These are phyloP conservation scores for Amanita pseudoporphyria DNA, from an alignment of 768 basidiomycete genomes.

Conservation along the genomic window DNA sequence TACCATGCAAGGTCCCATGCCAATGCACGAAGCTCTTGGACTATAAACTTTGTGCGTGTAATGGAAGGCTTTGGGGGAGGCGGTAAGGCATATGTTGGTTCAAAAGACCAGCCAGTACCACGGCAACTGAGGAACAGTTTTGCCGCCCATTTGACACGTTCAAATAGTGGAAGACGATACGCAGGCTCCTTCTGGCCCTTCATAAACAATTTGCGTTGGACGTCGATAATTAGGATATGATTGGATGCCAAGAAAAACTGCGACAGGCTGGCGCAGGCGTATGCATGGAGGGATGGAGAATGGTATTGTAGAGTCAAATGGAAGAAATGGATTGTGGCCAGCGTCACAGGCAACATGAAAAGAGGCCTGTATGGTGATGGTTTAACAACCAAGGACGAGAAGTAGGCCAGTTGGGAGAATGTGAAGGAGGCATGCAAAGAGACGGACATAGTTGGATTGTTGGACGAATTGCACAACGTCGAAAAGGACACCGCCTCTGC, in stretches of 20 bases:
- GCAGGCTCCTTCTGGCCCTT: conserved; percentile 4
- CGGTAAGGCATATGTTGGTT: conserved; percentile 13
- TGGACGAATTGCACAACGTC: not conserved
- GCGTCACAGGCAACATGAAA: conserved; percentile 8
- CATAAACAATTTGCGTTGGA: conserved; percentile 6
- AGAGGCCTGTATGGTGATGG: conserved; percentile 10
- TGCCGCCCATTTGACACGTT: conserved; percentile 19
- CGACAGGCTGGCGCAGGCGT: conserved; percentile 6
- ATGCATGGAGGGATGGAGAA: conserved; percentile 8
- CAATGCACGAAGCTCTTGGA: conserved; percentile 2
- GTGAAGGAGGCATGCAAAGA: not conserved
- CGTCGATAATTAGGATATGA: conserved; percentile 9
- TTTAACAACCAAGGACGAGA: conserved; percentile 6
- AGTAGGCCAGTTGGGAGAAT: not conserved
- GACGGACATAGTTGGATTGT: not conserved
- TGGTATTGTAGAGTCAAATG: not conserved
- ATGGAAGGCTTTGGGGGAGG: conserved; percentile 12
- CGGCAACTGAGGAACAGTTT: conserved; percentile 20
- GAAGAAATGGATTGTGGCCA: conserved; percentile 9
- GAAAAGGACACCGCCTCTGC: too few relatives aligned
- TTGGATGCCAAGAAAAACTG: conserved; percentile 6
- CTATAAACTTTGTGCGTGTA: conserved; percentile 18
- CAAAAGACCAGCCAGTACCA: conserved; percentile 26
- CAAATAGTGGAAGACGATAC: conserved; percentile 5
- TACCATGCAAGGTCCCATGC: conserved; percentile 12